Conservation (phyloP, 169 alveolate species). For the Cryptosporidium parvum region DNA sequence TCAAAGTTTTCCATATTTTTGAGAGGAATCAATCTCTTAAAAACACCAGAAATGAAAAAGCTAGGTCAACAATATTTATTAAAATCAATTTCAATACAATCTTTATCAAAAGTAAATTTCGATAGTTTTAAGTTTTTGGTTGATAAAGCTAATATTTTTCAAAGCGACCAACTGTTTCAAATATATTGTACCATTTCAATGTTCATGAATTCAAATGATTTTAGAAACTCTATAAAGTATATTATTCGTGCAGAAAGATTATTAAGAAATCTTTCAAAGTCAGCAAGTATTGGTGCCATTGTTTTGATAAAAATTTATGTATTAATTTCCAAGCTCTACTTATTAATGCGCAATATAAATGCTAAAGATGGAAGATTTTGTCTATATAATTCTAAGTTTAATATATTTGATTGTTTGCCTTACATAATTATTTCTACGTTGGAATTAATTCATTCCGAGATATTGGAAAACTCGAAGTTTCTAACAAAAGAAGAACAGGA, state of each 20-base stretch:
- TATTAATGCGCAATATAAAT: conserved; percentile 3
- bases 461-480: not conserved
- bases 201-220: conserved; percentile 11
- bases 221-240: not conserved
- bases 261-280: not conserved
- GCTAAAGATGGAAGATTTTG: conserved; percentile 4
- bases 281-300: not conserved
- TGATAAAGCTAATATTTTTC: not conserved
- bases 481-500: not conserved
- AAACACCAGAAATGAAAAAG: conserved; percentile 1
- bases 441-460: conserved; percentile 3
- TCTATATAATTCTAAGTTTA: not conserved
- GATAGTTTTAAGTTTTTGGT: not conserved
- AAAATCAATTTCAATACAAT: not conserved
- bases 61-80: conserved; percentile 14
- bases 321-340: conserved; percentile 26
- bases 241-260: conserved; percentile 12
- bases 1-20: conserved; percentile 7
- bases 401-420: conserved; percentile 27
- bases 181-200: conserved; percentile 20
- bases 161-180: not conserved
- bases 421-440: conserved; percentile 11
- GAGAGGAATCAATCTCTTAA: conserved; percentile 26
- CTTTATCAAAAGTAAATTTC: not conserved
- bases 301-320: conserved; percentile 14